Base-by-base conservation (phyloP, 495 filamentous ascomycete genomes). In the Trichoderma orchidacearum region DNA sequence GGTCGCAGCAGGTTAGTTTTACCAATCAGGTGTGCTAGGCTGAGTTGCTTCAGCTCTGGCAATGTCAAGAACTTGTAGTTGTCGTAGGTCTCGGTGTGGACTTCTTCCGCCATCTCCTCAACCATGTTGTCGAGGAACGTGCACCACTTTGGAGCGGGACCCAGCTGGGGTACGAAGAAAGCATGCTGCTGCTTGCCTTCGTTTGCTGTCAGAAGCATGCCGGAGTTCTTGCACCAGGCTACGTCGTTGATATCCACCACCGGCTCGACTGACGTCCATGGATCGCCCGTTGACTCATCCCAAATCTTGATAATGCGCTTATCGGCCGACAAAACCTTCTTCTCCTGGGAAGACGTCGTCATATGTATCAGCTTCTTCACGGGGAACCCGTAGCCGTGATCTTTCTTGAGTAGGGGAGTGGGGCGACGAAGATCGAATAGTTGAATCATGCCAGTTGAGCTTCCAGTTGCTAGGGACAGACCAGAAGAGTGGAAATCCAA, bases 261-360 rank as follows among this genome's bases (percentile, higher is more conserved):
- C 1, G 94, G 94, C 64, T 97, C 92, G 38, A 97, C 87, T 1
- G 90, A 94, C 0, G 91, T 95, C 90, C 91, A 99, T 2, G 90
- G 86, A 17, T 77, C 80, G 41, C 91, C 90, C 56, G 83, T 81
- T 18, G 81, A 74, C 28, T 87, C 80, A 56, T 96, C 87, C 87
- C 90, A 97, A 29, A 99, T 81, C 71, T 99, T 99, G 73, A 99
- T 95, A 60, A 95, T 95, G 58, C 89, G 77, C 69, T 94, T 96
- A 68, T 97, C 94, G 11, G 89, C 79, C 0, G 90, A 92, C 34
- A 99, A 73, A 51, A 99, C 83, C 69, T 96, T 96, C 29, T 89
- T 85, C 55, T 91, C 87, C 54, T 83, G 80, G 1, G 85, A 82
- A 11, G 86, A 82, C 1, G 87, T 85, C 41, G 80, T 85, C 31